Evolutionary conservation across 75 land plant species (phyloP), one percentile per base, ranked within the genome.

Genomic region (Pinus albicaulis): DNA sequence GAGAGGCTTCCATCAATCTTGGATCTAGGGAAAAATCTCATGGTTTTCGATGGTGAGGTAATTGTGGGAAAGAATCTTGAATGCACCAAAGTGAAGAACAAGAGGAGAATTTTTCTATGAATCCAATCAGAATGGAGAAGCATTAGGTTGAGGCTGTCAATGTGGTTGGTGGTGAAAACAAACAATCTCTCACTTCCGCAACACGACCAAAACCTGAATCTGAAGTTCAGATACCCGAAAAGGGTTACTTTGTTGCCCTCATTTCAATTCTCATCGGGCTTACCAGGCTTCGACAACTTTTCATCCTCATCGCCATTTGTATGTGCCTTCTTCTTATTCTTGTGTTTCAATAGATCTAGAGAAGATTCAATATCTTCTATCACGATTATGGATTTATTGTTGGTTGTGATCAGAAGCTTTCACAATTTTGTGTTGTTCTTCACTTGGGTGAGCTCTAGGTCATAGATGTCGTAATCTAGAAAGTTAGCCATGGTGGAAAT

Each of bases 191-290:
- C n/a, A n/a, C n/a, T n/a, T n/a, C n/a, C n/a, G n/a, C n/a, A n/a
- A n/a, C n/a, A n/a, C n/a, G 91, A 88, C 93, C 93, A 91, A 66
- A 88, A 75, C 15, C 93, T 91, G 76, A 88, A 91, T 7, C 83
- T 89, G 74, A 91, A 88, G 74, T 91, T 91, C 28, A 91, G 71
- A 14, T 88, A 62, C 23, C 93, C 93, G 4, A 91, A 91, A 14
- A 91, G 79, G 15, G 93, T 88, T 52, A 91, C 66, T 16, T 31
- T 63, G 38, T 36, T 63, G n/a, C n/a, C n/a, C 15, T 23, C 26
- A 0, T 23, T 2, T 13, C 11, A 23, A 3, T 3, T 59, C 61
- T 59, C 61, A 22, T 59, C 61, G 6, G 25, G 61, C 23, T 59
- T 59, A 2, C 24, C 61, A n/a, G 3, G 0, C 64, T 61, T 28